These are phyloP conservation scores for Mercurialis annua DNA, from an alignment of 345 rosid species.

Conservation along the genomic window DNA sequence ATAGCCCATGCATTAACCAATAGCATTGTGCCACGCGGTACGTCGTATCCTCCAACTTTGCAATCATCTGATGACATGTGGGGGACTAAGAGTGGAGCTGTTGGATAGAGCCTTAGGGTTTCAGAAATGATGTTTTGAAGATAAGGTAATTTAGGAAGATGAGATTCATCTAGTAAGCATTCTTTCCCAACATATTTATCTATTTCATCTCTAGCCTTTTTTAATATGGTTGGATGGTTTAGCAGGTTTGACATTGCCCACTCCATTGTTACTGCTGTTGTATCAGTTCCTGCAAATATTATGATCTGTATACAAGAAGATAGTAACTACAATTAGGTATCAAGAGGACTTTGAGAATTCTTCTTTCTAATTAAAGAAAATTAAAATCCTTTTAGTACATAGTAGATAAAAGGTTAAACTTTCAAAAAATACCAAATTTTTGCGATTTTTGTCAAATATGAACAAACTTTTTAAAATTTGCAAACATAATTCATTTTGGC, in stretches of 20 bases:
- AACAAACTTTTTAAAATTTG: too few species aligned
- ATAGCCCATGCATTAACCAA: constrained; percentile 52
- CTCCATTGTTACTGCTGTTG: constrained; percentile 48
- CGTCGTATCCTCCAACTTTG: constrained; percentile 35
- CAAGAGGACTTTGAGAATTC: too few species aligned
- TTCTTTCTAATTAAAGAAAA: too few species aligned
- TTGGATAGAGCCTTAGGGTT: constrained; percentile 39
- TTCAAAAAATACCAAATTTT: too few species aligned
- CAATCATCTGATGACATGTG: constrained; percentile 44
- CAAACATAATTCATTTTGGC: too few species aligned
- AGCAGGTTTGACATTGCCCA: constrained; percentile 52
- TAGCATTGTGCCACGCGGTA: constrained; percentile 45
- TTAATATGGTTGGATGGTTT: constrained; percentile 34
- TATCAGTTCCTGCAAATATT: constrained; percentile 45
- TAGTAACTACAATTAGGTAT: too few species aligned
- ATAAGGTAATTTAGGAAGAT: constrained; percentile 31
- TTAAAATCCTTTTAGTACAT: too few species aligned
- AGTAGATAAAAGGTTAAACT: too few species aligned
- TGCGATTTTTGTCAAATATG: too few species aligned
- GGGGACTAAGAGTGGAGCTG: constrained; percentile 45
- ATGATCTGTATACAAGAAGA: constrained; percentile 37
- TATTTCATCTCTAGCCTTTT: constrained; percentile 34
- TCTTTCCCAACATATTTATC: constrained; percentile 35
- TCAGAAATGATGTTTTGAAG: constrained; percentile 42
- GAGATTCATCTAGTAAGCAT: constrained; percentile 37